Conservation (phyloP, 768 basidiomycete genomes). For the Tylopilus subfusipes region DNA sequence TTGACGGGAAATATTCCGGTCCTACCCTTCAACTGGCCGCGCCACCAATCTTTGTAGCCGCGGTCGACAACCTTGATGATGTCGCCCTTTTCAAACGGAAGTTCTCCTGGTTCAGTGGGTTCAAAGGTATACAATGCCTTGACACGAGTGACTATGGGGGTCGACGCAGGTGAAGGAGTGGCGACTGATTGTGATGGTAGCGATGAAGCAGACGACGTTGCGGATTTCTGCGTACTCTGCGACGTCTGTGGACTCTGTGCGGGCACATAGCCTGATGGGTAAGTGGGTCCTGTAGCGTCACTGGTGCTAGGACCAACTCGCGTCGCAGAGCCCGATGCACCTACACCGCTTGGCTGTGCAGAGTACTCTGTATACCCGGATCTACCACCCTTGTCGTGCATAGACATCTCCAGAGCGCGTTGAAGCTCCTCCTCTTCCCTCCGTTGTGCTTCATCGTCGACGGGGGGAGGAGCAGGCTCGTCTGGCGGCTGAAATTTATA, state of each 20-base stretch:
- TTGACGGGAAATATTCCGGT: slow-evolving; percentile 97
- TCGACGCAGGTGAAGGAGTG: slow-evolving; percentile 9
- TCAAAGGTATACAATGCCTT: slow-evolving; percentile 87
- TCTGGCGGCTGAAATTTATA: slow-evolving; percentile 64
- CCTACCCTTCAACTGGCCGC: slow-evolving; percentile 83
- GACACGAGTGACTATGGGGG: slow-evolving; percentile 70
- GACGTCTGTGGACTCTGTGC: slow-evolving; percentile 41
- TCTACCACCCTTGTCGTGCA: slow-evolving; percentile 86
- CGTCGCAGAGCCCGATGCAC: slow-evolving; percentile 28
- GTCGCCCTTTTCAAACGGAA: slow-evolving; percentile 89
- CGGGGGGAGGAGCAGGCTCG: slow-evolving; percentile 63
- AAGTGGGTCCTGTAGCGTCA: slow-evolving; percentile 31
- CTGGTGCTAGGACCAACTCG: slow-evolving; percentile 24
- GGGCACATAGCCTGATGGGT: slow-evolving; percentile 56
- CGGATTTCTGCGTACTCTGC: slow-evolving; percentile 40
- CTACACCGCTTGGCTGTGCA: slow-evolving; percentile 35
- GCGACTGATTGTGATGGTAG: slow-evolving; percentile 22
- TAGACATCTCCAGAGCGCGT: slow-evolving; percentile 88
- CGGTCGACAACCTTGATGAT: slow-evolving; percentile 93
- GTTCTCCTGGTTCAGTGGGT: slow-evolving; percentile 83
- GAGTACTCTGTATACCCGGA: slow-evolving; percentile 48
- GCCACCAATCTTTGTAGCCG: slow-evolving; percentile 96
- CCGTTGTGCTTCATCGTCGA: slow-evolving; percentile 76
- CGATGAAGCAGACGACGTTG: slow-evolving; percentile 29
- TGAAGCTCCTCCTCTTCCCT: slow-evolving; percentile 94